A percentile compares a stretch with the other conserved stretches of the same genome.
Evolutionary conservation across 331 rosid genomes (phyloP).

Genomic region (Quercus tomentella): DNA sequence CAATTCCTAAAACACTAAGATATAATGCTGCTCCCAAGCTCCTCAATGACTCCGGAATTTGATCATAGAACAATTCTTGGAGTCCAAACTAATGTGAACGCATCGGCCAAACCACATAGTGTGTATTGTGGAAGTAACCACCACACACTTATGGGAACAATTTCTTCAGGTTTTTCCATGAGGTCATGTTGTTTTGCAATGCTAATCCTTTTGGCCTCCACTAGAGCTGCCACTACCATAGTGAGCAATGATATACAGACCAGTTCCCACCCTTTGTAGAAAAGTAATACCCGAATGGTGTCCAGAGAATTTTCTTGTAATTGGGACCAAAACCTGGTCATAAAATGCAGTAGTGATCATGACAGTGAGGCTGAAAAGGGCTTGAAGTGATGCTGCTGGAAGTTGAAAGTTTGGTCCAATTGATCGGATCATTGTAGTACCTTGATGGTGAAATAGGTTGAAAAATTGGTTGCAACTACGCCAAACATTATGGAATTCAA

Average conservation of each 20-base stretch:
- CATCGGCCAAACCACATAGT: not conserved
- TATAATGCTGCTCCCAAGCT: slow-evolving; percentile 46
- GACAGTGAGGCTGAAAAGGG: slow-evolving; percentile 5
- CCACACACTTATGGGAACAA: not conserved
- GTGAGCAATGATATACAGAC: slow-evolving; percentile 21
- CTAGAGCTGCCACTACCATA: slow-evolving; percentile 26
- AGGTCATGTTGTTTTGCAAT: not conserved
- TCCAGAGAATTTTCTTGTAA: slow-evolving; percentile 4
- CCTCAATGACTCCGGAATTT: slow-evolving; percentile 24
- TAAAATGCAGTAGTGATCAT: slow-evolving; percentile 11
- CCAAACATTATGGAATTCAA: slow-evolving; percentile 14
- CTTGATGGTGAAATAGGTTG: slow-evolving; percentile 33
- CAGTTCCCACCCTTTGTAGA: slow-evolving; percentile 26
- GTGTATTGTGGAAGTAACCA: not conserved
- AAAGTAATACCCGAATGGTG: slow-evolving; percentile 30
- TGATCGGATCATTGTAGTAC: slow-evolving; percentile 21
- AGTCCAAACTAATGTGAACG: not conserved
- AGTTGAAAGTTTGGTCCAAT: slow-evolving; percentile 16
- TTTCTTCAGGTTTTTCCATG: not conserved
- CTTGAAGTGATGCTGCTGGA: slow-evolving; percentile 27
- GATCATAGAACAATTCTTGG: not conserved
- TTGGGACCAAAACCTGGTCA: slow-evolving; percentile 18
- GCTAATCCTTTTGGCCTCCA: slow-evolving; percentile 25
- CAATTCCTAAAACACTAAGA: slow-evolving; percentile 33
- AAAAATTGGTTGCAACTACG: slow-evolving; percentile 12